Base-by-base conservation (phyloP, 2,329 filamentous ascomycete species). In the Teratosphaeria nubilosa region DNA sequence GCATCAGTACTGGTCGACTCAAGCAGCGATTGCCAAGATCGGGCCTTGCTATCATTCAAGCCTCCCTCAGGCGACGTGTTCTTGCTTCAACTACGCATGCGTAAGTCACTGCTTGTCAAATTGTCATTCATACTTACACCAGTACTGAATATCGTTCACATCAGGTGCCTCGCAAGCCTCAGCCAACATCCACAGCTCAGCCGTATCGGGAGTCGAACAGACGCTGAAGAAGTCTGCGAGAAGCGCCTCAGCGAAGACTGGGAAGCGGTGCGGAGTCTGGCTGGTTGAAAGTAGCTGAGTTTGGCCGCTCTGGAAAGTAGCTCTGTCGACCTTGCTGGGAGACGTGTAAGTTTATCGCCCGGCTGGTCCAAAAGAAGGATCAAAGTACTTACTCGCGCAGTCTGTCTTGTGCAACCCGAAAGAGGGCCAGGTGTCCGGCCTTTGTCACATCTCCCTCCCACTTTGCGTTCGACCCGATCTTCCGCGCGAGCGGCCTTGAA, bases 161-260 rank as follows among this genome's bases (percentile, higher is more conserved):
- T 30, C 48, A 34, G 41, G 6, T 14, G 50, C 34, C 16, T 45
- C 30, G 48, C 57, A 59, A 22, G 54, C 57, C 22, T 53, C 50
- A 6, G 48, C 54, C 54, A 62, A 48, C 60, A 62, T 61, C 31
- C 25, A 30, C 25, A 60, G 9, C 45, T 62, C 60, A 14, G 59
- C 56, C 22, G 55, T 24, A 50, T 62, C 61, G 4, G 60, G 60
- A 13, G 53, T 22, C 20, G 54, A 14, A 30, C 57, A 58, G 11
- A 59, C 22, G 14, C 34, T 22, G 51, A 62, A 61, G 32, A 62
- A 59, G 20, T 61, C 59, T 9, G 37, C 22, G 13, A 61, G 55
- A 6, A 59, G 51, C 5, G n/a, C 20, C 9, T 59, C 34, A 5
- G 50, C 57, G 20, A 14, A 56, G 11, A n/a, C 16, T 16, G 57